Evolutionary conservation across 2,329 filamentous ascomycete species (phyloP).

Genomic region (Pestalotiopsis sp.): DNA sequence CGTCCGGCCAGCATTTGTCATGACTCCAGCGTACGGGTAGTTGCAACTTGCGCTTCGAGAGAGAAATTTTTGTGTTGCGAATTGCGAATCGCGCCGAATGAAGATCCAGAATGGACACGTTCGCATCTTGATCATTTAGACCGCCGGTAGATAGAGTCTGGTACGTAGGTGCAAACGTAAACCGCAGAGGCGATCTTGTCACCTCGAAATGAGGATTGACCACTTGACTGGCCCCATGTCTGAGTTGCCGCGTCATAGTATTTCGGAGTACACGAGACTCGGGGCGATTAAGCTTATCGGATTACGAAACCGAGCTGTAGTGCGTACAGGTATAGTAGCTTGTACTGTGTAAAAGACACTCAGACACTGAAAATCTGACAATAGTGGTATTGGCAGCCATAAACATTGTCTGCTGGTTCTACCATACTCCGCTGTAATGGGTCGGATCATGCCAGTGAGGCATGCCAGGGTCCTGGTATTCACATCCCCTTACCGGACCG

Average conservation of each 20-base stretch:
- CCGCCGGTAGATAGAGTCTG: too few species aligned
- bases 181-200: neutral
- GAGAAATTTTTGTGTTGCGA: neutral
- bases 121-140: neutral
- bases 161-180: neutral
- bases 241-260: constrained; percentile 8
- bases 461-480: too few species aligned
- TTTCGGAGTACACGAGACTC: neutral
- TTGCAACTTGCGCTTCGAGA: neutral
- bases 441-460: neutral
- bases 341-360: neutral
- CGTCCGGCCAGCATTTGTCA: neutral
- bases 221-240: neutral
- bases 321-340: neutral
- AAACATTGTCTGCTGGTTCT: neutral
- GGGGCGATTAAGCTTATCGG: constrained; percentile 12
- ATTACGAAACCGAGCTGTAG: neutral
- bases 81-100: neutral
- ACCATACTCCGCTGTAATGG: neutral
- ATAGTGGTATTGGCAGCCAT: neutral
- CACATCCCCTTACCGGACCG: too few species aligned
- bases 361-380: neutral
- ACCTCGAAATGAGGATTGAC: constrained; percentile 9
- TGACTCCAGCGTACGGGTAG: neutral
- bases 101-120: neutral